Base-by-base conservation (phyloP, 305 asterid genomes). In the Solanum chacoense region DNA sequence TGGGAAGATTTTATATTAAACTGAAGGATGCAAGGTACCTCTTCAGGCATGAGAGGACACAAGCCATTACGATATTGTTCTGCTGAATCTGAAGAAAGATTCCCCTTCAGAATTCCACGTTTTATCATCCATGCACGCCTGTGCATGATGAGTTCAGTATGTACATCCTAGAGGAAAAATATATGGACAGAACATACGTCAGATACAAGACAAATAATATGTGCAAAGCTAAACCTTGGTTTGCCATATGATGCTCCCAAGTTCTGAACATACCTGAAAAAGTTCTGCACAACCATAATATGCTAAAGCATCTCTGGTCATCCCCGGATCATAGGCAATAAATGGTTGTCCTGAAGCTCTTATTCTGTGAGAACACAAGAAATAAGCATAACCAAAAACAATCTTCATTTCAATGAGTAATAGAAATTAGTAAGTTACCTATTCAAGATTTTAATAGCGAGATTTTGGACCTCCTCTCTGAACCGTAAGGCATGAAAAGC, bases 21-120 rank as follows among this genome's bases (percentile, higher is more conserved):
- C 87, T 77, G 42, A 78, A 77, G 85, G 87, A 65, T 26, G 65
- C 37, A 77, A 71, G 92, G 65, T 94, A 97, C 99, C 94, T 97
- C 99, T 92, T 97, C 99, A 1, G 99, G 99, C 99, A 96, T 95
- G 88, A 97, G 98, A 16, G 98, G 99, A 65, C 99, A 97, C 87
- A 95, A 92, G 45, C 99, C 98, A 7, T 90, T 91, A 31, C 90
- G 97, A n/a, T 94, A 95, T 89, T 93, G 99, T 93, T 91, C 89
- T 3, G 95, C 93, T 6, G 99, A 97, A 93, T 97, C 94, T 59
- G 95, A 95, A 32, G 97, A 85, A 78, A 96, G 98, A 91, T 95
- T 95, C 85, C 98, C 98, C 88, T 92, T 96, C 87, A 97, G 93
- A 50, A 97, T 91, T 84, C 99, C 95, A 34, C 96, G 99, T 90